Conservation (phyloP, 2,329 filamentous ascomycete genomes). For the Colletotrichum abscissum region DNA sequence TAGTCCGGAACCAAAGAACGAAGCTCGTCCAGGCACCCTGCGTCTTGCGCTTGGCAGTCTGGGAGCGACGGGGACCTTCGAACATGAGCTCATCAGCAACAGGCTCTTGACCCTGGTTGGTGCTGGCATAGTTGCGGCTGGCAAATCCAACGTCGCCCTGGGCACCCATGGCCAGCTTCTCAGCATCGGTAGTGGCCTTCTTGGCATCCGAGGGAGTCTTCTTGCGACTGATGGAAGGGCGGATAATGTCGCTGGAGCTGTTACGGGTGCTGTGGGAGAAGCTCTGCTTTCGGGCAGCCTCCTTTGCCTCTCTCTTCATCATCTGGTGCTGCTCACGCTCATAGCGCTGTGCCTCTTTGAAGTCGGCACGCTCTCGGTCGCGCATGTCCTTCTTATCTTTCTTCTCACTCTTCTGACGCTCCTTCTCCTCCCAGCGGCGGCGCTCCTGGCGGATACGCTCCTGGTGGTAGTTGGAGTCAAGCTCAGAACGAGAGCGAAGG, state of each 20-base stretch:
- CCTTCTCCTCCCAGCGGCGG: conserved; percentile 71
- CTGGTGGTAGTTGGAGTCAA: conserved; percentile 62
- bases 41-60: conserved; percentile 68
- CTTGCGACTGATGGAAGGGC: conserved; percentile 43
- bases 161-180: conserved; percentile 50
- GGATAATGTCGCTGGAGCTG: conserved; percentile 45
- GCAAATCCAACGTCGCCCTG: conserved; percentile 47
- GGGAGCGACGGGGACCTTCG: conserved; percentile 54
- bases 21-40: conserved; percentile 72
- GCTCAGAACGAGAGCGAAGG: conserved; percentile 69
- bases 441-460: conserved; percentile 71
- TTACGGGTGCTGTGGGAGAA: conserved; percentile 45
- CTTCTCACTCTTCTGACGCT: conserved; percentile 71
- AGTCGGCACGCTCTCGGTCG: conserved; percentile 68
- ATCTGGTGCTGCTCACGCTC: conserved; percentile 56
- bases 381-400: conserved; percentile 68
- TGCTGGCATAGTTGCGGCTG: conserved; percentile 59
- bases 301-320: conserved; percentile 29
- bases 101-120: conserved; percentile 46
- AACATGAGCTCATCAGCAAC: conserved; percentile 57
- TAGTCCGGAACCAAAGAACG: conserved; percentile 73
- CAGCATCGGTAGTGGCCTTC: conserved; percentile 43
- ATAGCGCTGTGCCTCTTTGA: conserved; percentile 63
- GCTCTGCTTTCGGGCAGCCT: conserved; percentile 52
- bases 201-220: conserved; percentile 41